Base-by-base conservation (phyloP, 345 rosid genomes). In the Linum lewisii region DNA sequence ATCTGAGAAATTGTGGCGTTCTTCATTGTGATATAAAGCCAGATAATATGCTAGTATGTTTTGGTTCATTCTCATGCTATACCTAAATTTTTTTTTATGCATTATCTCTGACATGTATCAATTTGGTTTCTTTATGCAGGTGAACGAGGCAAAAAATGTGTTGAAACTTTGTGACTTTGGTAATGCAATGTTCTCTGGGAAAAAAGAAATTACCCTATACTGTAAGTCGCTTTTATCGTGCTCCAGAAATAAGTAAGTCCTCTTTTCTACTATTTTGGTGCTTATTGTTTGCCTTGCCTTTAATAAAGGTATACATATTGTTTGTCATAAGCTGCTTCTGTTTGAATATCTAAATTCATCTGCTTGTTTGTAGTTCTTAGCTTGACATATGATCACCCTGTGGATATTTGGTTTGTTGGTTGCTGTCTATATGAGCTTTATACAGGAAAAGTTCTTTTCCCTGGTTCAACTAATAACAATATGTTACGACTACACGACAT, bases 21-120 rank as follows among this genome's bases (percentile, higher is more conserved):
- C 95, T 94, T 71, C 99, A 94, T 66, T 85, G 96, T 71, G 99
- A 94, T 76, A 94, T 94, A 73, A 94, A 94, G 81, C 99, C 99
- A 37, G 99, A 94, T 77, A 94, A 94, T 66, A 87, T 94, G 95
- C 95, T 94, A 92, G 99, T 94, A 65, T 24, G 83, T 71, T 10
- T 14, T 62, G 15, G 0, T 42, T n/a, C n/a, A 55, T 65, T 29
- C 19, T 59, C 62, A 23, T 64, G 16, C 55, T 55, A n/a, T 7
- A 44, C 5, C 15, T 63, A 50, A 2, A 38, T 65, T 21, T 60
- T 60, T 59, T 64, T 24, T n/a, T n/a, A n/a, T n/a, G n/a, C 38
- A 52, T 19, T 52, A n/a, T n/a, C n/a, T n/a, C n/a, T n/a, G n/a
- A n/a, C 25, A 20, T n/a, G 23, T n/a, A 4, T 21, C 65, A 60